Evolutionary conservation across 257 asterid species (phyloP).

Genomic region (Solanum chaucha): DNA sequence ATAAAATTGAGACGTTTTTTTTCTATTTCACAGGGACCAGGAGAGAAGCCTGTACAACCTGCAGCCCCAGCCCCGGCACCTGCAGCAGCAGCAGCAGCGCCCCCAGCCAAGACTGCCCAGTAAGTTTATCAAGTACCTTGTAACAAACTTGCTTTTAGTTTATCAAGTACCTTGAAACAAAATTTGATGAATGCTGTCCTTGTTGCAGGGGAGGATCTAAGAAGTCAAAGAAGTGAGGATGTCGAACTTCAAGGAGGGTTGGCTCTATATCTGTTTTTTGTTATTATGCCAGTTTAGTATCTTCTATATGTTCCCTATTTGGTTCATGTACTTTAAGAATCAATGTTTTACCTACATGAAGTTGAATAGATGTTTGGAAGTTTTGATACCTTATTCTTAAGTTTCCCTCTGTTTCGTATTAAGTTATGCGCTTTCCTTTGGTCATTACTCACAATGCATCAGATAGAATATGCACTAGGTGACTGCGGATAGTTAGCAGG

Average conservation of each 20-base stretch:
- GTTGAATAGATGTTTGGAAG: constrained; percentile 21
- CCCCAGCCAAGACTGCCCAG: constrained; percentile 55
- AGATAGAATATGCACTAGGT: background rate
- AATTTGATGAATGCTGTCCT: background rate
- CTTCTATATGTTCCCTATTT: constrained; percentile 5
- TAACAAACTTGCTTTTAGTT: background rate
- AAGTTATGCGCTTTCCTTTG: background rate
- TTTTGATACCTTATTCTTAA: background rate
- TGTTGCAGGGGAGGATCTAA: constrained; percentile 52
- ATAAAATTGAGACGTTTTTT: background rate
- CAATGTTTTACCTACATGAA: constrained; percentile 20
- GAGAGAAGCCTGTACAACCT: constrained; percentile 37
- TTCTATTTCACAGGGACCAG: constrained; percentile 46
- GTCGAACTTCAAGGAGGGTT: background rate
- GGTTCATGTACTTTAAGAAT: constrained; percentile 7
- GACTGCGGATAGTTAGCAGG: background rate
- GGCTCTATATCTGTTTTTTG: constrained; percentile 2
- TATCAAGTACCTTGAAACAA: background rate
- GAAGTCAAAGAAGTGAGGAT: constrained; percentile 64
- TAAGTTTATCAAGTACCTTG: constrained; percentile 3
- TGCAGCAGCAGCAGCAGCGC: constrained; percentile 24
- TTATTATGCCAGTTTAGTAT: constrained; percentile 12
- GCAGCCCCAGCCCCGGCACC: constrained; percentile 11
- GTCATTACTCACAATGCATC: background rate
- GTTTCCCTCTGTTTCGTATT: background rate